Conservation (phyloP, 352 stramenopile species). For the Phytopythium cucurbitacearum region DNA sequence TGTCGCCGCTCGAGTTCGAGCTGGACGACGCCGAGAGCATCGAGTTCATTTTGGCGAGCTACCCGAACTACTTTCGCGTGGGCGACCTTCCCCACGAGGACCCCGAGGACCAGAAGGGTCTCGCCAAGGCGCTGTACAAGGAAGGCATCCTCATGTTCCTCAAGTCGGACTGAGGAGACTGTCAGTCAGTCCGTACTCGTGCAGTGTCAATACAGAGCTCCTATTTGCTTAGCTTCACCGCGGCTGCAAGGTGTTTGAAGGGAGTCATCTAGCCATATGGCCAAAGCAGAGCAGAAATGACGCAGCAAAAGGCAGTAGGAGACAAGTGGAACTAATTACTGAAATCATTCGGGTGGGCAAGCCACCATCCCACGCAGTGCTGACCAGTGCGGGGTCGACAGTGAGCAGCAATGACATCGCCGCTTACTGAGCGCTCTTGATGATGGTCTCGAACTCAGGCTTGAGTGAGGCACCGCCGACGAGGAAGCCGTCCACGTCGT, state of each 20-base stretch:
- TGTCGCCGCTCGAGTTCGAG: constrained; percentile 76
- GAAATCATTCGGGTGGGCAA: too few relatives aligned
- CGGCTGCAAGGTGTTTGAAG: too few relatives aligned
- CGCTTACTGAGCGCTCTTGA: constrained; percentile 36
- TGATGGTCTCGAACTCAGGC: constrained; percentile 86
- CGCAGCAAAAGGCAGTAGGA: too few relatives aligned
- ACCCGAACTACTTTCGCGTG: constrained; percentile 73
- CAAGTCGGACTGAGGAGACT: constrained; percentile 17
- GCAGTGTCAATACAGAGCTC: too few relatives aligned
- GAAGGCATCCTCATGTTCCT: constrained; percentile 77
- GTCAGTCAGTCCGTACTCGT: too few relatives aligned
- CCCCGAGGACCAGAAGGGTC: constrained; percentile 61
- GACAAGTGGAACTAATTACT: too few relatives aligned
- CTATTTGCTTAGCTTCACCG: too few relatives aligned
- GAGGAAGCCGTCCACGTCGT: constrained; percentile 85
- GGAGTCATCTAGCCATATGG: too few relatives aligned
- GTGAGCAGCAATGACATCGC: constrained; percentile 1
- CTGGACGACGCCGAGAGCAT: constrained; percentile 78
- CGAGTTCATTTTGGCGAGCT: constrained; percentile 71
- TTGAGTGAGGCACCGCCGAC: constrained; percentile 89
- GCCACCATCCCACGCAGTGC: too few relatives aligned
- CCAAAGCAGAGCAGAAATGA: too few relatives aligned
- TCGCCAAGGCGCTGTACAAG: constrained; percentile 68
- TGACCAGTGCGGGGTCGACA: not conserved
- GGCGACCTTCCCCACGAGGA: constrained; percentile 75